phyloP scores from a whole-genome alignment of 116 monocot genomes.

The Posidonia oceanica region DNA sequence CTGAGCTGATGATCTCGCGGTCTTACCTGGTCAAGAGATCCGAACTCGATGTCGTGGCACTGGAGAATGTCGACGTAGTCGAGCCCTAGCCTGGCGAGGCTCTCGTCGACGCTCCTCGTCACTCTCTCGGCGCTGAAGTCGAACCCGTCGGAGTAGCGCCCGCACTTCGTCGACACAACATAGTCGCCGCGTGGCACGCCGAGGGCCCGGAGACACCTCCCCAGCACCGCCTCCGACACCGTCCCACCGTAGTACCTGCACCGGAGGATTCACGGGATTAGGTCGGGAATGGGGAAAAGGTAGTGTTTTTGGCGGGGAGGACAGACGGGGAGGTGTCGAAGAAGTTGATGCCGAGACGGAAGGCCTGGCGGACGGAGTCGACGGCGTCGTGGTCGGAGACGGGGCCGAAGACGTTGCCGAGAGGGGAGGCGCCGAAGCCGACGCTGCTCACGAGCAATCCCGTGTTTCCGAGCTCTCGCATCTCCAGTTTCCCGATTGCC shows the following conservation, averaged over 20 bases:
- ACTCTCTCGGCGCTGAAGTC: constrained; percentile 84
- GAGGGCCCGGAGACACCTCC: constrained; percentile 49
- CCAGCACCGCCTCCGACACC: constrained; percentile 82
- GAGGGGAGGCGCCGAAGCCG: constrained; percentile 92
- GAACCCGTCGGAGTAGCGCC: constrained; percentile 76
- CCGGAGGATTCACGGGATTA: not conserved
- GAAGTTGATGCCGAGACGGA: constrained; percentile 96
- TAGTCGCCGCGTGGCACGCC: constrained; percentile 42
- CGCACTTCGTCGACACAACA: constrained; percentile 82
- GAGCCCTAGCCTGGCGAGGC: constrained; percentile 53
- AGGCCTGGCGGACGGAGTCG: constrained; percentile 59
- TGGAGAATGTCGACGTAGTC: constrained; percentile 94
- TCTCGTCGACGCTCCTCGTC: constrained; percentile 79
- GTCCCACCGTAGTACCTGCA: constrained; percentile 84
- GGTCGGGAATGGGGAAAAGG: not conserved
- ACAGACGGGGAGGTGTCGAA: constrained; percentile 96
- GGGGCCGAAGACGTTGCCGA: constrained; percentile 82
- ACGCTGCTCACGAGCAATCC: constrained; percentile 58
- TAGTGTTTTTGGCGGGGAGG: not conserved
- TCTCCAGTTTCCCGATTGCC: constrained; percentile 16
- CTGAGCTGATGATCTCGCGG: too few relatives aligned
- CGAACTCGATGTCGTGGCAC: constrained; percentile 95
- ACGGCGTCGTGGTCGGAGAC: constrained; percentile 63
- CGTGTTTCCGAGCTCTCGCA: constrained; percentile 53
- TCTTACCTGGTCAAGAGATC: constrained; percentile 73